These are phyloP conservation scores for Anisodus acutangulus DNA, from an alignment of 257 asterid genomes.

Conservation along the genomic window DNA sequence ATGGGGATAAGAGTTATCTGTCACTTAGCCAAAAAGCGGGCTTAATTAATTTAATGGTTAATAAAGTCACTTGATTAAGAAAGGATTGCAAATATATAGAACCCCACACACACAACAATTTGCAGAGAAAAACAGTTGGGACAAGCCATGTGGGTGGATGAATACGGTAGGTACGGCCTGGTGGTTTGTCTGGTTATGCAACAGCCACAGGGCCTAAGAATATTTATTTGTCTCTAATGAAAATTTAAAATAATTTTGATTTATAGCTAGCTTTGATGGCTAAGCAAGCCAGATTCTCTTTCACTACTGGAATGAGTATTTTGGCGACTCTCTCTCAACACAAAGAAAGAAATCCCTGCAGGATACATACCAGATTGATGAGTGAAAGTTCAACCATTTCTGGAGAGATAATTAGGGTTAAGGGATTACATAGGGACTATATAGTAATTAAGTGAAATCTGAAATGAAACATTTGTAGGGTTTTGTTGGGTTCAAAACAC, in stretches of 20 bases:
- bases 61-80: not conserved
- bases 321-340: not conserved
- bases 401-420: not conserved
- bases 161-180: slow-evolving; percentile 32
- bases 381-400: too few relatives aligned
- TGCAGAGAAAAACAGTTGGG: slow-evolving; percentile 9
- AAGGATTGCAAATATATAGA: not conserved
- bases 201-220: not conserved
- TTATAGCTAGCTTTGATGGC: too few relatives aligned
- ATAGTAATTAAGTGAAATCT: not conserved
- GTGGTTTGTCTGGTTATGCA: slow-evolving; percentile 24
- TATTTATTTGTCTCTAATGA: slow-evolving; percentile 27
- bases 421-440: not conserved
- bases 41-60: not conserved
- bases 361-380: too few relatives aligned
- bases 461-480: not conserved
- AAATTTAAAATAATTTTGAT: not conserved
- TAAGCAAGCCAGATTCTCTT: too few relatives aligned
- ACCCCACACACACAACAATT: not conserved
- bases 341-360: too few relatives aligned
- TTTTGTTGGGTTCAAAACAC: too few relatives aligned
- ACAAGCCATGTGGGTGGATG: slow-evolving; percentile 28
- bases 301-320: too few relatives aligned
- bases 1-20: slow-evolving; percentile 18
- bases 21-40: not conserved